Conservation (phyloP, 164 flowering plant genomes). For the Annona cherimola region DNA sequence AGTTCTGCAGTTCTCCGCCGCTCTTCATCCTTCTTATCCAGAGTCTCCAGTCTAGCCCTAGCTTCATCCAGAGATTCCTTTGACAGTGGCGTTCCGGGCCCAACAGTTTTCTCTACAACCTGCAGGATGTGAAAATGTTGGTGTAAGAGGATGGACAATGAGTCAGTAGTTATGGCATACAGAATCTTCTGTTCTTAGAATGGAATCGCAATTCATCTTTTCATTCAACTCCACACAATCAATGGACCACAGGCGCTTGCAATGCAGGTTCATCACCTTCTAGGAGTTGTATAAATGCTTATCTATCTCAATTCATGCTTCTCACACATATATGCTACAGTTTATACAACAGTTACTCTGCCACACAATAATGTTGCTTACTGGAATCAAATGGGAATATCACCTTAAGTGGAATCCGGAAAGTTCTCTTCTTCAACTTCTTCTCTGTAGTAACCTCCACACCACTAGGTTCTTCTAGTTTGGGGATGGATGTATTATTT, state of each 20-base stretch:
- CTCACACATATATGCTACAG: background rate
- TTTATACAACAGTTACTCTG: background rate
- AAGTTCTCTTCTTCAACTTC: conserved; percentile 85
- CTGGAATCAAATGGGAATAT: background rate
- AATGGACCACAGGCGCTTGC: no score
- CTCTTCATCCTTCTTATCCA: conserved; percentile 83
- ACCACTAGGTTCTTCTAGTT: conserved; percentile 30
- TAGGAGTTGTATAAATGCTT: no score
- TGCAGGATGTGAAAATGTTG: conserved; percentile 16
- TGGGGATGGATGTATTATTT: conserved; percentile 29
- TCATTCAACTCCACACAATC: no score
- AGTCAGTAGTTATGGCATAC: background rate
- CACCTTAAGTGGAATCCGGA: conserved; percentile 91
- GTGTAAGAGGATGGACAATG: background rate
- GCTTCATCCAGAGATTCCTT: conserved; percentile 68
- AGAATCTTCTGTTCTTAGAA: no score
- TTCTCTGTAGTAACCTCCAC: conserved; percentile 54
- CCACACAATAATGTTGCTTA: background rate
- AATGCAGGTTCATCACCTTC: no score
- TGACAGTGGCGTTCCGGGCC: conserved; percentile 68
- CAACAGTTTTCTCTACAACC: conserved; percentile 74
- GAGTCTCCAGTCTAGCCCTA: conserved; percentile 55
- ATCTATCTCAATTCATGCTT: no score
- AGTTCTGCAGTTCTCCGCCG: conserved; percentile 91
- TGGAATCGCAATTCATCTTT: no score